phyloP scores from a whole-genome alignment of 2,329 filamentous ascomycete genomes.

The Massarina eburnea region DNA sequence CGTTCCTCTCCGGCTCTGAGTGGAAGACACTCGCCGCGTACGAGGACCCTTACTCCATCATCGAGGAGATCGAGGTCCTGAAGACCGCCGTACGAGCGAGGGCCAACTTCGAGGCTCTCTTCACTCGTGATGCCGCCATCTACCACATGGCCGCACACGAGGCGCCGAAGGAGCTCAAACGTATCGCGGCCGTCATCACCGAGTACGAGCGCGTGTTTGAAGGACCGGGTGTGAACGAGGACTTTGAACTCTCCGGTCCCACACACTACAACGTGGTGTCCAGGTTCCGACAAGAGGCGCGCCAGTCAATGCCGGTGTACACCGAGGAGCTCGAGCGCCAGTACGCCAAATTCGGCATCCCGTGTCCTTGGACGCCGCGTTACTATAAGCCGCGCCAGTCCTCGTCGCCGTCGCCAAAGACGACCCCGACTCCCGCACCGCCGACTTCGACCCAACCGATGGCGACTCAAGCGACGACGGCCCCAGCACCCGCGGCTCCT shows the following conservation, averaged over 20 bases:
- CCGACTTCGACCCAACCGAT: no score
- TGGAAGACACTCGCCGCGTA: not conserved
- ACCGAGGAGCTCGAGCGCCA: not conserved
- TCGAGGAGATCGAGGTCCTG: not conserved
- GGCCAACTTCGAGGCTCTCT: not conserved
- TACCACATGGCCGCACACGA: not conserved
- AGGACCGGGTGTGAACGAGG: not conserved
- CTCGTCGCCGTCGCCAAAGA: no score
- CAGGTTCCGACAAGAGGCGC: not conserved
- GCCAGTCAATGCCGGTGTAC: not conserved
- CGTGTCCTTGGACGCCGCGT: no score
- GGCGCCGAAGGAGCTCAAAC: not conserved
- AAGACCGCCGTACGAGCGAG: not conserved
- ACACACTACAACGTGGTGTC: not conserved
- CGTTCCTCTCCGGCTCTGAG: not conserved
- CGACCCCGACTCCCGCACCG: no score
- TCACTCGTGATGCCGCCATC: not conserved
- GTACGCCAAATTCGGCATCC: not conserved
- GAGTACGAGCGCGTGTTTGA: not conserved
- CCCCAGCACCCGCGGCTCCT: no score
- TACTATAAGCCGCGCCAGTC: no score
- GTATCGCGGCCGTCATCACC: not conserved
- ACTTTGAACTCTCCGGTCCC: not conserved
- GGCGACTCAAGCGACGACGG: no score
- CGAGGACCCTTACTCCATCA: not conserved